Evolutionary conservation across 441 rosid genomes (phyloP), one percentile per base, ranked within the genome.

Genomic region (Capsella rubella): DNA sequence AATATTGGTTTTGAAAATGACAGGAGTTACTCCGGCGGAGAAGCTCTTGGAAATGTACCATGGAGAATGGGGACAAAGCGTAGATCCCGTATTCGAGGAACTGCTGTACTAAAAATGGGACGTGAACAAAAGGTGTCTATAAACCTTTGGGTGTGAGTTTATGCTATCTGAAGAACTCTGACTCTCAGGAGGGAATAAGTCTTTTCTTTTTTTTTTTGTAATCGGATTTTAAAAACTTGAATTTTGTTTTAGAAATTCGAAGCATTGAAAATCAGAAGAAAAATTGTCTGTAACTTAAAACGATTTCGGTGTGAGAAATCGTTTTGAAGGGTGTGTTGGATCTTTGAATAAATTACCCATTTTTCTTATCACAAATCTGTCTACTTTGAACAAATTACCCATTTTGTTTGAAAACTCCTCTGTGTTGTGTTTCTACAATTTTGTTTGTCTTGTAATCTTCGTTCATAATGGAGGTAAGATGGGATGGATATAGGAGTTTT

Each of bases 11-110:
- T 60, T 37, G 45, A 6, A 54, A 62, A 29, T 77, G 64, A 64
- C 84, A 95, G 98, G 99, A 42, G 88, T 88, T 39, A 95, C 98
- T 25, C 98, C 98, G 0, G 99, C 97, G 0, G 99, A 95, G 87
- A 84, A 87, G 76, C 99, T 93, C 31, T 78, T 95, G 88, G 94
- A 91, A 34, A 21, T 91, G 87, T 95, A 90, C 84, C 58, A 90
- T 31, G 95, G 90, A 61, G 91, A 91, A 32, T 95, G 99, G 99
- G 95, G 86, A 50, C 85, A 84, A 79, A 88, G 91, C 6, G 92
- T 91, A 13, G 91, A 93, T 79, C 97, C 98, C 25, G 97, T 93
- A 28, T 96, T 93, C 54, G 89, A 89, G 78, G 98, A 95, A 82
- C 86, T 95, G 3, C 84, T 90, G 13, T 95, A 91, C 83, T 95